phyloP scores from a whole-genome alignment of 805 yeast species.

The Candida maltosa region DNA sequence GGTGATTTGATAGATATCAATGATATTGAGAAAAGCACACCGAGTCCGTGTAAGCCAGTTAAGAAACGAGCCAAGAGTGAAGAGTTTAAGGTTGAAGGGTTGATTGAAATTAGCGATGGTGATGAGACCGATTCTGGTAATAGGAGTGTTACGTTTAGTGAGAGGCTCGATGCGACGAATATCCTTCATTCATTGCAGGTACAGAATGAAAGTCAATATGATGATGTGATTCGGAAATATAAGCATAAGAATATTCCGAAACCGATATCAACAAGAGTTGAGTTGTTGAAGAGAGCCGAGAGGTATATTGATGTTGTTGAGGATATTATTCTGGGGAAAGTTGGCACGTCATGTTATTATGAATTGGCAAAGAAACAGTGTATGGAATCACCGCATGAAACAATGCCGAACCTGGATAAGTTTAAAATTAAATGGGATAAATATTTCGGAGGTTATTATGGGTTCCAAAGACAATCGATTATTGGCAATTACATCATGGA shows the following conservation, averaged over 20 bases:
- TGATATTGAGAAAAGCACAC: no score
- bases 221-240: conserved; percentile 12
- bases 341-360: conserved; percentile 46
- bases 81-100: conserved; percentile 7
- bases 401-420: conserved; percentile 47
- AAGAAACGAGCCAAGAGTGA: no score
- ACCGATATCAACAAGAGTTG: conserved; percentile 25
- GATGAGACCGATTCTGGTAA: not conserved
- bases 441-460: conserved; percentile 60
- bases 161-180: conserved; percentile 3
- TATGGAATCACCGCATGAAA: conserved; percentile 34
- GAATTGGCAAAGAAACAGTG: conserved; percentile 43
- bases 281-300: conserved; percentile 23
- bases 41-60: no score
- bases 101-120: conserved; percentile 7
- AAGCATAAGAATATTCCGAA: conserved; percentile 15
- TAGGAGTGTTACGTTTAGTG: not conserved
- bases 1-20: no score
- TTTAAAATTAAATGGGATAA: conserved; percentile 41
- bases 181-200: conserved; percentile 8
- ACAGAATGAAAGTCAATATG: conserved; percentile 7
- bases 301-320: conserved; percentile 32
- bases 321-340: conserved; percentile 40
- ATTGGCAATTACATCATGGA: conserved; percentile 44
- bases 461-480: conserved; percentile 52